Evolutionary conservation across 2,329 filamentous ascomycete species (phyloP).

Genomic region (Exophiala xenobiotica): DNA sequence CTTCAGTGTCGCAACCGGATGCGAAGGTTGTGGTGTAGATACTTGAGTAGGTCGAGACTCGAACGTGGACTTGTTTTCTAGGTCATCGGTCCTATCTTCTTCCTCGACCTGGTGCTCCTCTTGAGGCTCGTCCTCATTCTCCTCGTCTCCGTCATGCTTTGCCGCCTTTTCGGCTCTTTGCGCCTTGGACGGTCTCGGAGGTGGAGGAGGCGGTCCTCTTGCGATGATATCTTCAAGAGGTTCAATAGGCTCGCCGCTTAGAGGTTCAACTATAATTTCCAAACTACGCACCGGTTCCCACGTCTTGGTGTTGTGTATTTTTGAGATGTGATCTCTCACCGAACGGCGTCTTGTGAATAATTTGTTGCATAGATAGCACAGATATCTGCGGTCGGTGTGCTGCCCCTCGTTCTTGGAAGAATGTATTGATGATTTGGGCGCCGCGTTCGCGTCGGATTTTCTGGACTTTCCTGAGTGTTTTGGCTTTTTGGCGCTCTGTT

Average conservation of each 20-base stretch:
- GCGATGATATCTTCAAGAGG: constrained; percentile 29
- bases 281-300: constrained; percentile 30
- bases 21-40: constrained; percentile 4
- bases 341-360: constrained; percentile 31
- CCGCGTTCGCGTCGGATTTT: constrained; percentile 21
- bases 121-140: neutral
- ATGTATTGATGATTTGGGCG: constrained; percentile 25
- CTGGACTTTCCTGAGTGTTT: constrained; percentile 26
- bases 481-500: constrained; percentile 12
- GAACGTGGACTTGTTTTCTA: neutral
- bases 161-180: constrained; percentile 17
- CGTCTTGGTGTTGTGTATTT: constrained; percentile 31
- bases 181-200: constrained; percentile 20
- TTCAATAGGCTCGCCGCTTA: constrained; percentile 28
- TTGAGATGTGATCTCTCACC: constrained; percentile 31
- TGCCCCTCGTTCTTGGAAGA: constrained; percentile 33
- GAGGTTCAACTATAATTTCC: constrained; percentile 30
- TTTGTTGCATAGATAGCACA: constrained; percentile 32
- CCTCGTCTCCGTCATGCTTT: constrained; percentile 11
- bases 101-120: constrained; percentile 5
- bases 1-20: constrained; percentile 16
- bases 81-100: constrained; percentile 2
- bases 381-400: constrained; percentile 31
- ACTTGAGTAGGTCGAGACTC: constrained; percentile 3
- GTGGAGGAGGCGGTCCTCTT: constrained; percentile 27